These are phyloP conservation scores for Fraxinus sp. DNA, from an alignment of 305 asterid genomes.

Conservation along the genomic window DNA sequence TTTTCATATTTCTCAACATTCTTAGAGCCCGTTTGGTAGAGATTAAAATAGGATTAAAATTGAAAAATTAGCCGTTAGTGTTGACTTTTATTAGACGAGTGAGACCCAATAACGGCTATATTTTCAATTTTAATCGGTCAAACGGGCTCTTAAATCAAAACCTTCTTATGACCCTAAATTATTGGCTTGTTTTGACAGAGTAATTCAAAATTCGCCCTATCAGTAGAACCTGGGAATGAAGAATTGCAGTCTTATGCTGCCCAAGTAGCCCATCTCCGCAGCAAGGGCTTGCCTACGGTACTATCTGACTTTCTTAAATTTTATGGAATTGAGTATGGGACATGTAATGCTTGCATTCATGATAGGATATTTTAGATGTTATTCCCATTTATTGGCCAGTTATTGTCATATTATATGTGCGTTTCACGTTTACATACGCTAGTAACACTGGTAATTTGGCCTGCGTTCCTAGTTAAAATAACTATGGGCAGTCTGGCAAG, in stretches of 20 bases:
- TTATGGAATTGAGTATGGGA: background rate
- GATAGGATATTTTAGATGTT: background rate
- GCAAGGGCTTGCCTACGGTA: conserved; percentile 91
- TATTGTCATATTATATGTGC: background rate
- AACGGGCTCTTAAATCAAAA: conserved; percentile 4
- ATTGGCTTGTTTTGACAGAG: conserved; percentile 52
- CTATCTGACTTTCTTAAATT: background rate
- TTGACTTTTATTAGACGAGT: too few relatives aligned
- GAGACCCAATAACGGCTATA: too few relatives aligned
- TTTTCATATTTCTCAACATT: background rate
- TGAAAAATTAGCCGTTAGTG: too few relatives aligned
- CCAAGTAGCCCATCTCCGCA: conserved; percentile 60
- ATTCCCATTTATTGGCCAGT: background rate
- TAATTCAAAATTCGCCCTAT: conserved; percentile 89
- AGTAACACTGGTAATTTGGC: background rate
- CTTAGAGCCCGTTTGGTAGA: too few relatives aligned
- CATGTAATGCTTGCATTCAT: background rate
- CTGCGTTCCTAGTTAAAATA: background rate
- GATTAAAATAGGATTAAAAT: too few relatives aligned
- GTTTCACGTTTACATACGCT: background rate
- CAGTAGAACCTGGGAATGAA: conserved; percentile 78
- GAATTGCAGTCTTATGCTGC: conserved; percentile 75
- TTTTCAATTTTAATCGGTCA: too few relatives aligned
- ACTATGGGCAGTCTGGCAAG: background rate
- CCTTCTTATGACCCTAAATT: conserved; percentile 18